Evolutionary conservation across 2,329 filamentous ascomycete species (phyloP).

Genomic region (Curvularia sp.): DNA sequence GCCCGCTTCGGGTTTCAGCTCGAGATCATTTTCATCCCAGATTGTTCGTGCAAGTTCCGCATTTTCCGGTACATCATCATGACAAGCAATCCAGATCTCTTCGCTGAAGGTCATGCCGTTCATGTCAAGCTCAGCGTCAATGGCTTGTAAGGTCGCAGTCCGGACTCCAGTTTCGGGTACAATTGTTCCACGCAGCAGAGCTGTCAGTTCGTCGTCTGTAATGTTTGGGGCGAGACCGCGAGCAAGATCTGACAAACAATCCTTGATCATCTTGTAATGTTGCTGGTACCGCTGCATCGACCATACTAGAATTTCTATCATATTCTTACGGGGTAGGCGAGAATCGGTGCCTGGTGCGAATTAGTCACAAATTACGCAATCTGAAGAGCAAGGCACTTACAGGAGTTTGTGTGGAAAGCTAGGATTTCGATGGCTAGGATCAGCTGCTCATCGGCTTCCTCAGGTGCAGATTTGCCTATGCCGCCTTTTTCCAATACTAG

Average conservation of each 20-base stretch:
- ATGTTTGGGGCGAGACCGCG: slow-evolving; percentile 86
- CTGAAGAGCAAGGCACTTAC: slow-evolving; percentile 47
- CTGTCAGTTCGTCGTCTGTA: slow-evolving; percentile 70
- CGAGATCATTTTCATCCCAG: slow-evolving; percentile 91
- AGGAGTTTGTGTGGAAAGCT: slow-evolving; percentile 84
- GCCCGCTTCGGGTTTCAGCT: slow-evolving; percentile 70
- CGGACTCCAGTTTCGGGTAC: slow-evolving; percentile 81
- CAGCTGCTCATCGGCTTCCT: slow-evolving; percentile 88
- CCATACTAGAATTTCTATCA: slow-evolving; percentile 73
- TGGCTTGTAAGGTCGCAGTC: slow-evolving; percentile 84
- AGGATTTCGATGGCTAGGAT: slow-evolving; percentile 88
- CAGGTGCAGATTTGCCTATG: slow-evolving; percentile 68
- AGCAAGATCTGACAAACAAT: slow-evolving; percentile 86
- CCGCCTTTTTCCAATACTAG: slow-evolving; percentile 80
- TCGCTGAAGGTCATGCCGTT: slow-evolving; percentile 85
- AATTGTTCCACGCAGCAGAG: slow-evolving; percentile 79
- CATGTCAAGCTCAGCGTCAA: slow-evolving; percentile 90
- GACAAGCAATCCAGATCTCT: slow-evolving; percentile 91
- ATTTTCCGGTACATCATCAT: slow-evolving; percentile 91
- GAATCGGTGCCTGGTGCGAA: slow-evolving; percentile 65
- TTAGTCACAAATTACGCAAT: slow-evolving; percentile 21
- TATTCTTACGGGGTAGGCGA: slow-evolving; percentile 75
- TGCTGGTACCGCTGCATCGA: slow-evolving; percentile 90
- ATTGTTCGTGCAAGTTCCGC: slow-evolving; percentile 82
- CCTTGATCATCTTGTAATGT: slow-evolving; percentile 94